Evolutionary conservation across 2,329 filamentous ascomycete genomes (phyloP).

Genomic region (Escovopsis sp.): DNA sequence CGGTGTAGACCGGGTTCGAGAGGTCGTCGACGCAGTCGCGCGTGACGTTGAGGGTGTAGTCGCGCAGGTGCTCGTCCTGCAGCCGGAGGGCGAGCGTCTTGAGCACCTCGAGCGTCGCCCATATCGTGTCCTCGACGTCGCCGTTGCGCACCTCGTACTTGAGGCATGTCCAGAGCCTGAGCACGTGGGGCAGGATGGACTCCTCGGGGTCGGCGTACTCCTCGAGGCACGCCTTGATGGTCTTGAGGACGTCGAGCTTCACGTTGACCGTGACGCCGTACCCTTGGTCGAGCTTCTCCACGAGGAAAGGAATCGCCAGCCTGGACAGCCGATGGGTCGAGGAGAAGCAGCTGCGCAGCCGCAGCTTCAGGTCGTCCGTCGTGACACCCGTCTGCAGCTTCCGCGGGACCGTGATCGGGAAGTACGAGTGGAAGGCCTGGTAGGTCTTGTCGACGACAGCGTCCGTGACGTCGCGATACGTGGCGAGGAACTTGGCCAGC

Average conservation of each 20-base stretch:
- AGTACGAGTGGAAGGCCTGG: constrained; percentile 42
- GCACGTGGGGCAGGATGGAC: constrained; percentile 31
- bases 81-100: constrained; percentile 32
- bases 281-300: constrained; percentile 43
- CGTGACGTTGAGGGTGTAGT: constrained; percentile 33
- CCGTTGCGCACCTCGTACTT: constrained; percentile 49
- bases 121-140: constrained; percentile 40
- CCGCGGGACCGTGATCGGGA: constrained; percentile 40
- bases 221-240: constrained; percentile 36
- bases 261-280: constrained; percentile 42
- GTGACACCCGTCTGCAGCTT: constrained; percentile 37
- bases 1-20: constrained; percentile 35
- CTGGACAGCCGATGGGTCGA: constrained; percentile 30
- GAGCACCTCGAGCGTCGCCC: constrained; percentile 39
- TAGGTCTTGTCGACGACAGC: constrained; percentile 36
- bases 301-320: constrained; percentile 35
- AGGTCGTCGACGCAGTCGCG: constrained; percentile 39
- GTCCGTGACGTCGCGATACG: constrained; percentile 25
- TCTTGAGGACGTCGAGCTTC: constrained; percentile 39
- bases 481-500: constrained; percentile 27
- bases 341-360: constrained; percentile 38
- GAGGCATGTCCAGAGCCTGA: constrained; percentile 41
- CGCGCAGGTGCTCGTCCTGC: constrained; percentile 26
- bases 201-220: constrained; percentile 30
- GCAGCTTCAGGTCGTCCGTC: constrained; percentile 38